Conservation (phyloP, 1,139 yeast species). For the Hyphopichia wangnamkhiaoensis region DNA sequence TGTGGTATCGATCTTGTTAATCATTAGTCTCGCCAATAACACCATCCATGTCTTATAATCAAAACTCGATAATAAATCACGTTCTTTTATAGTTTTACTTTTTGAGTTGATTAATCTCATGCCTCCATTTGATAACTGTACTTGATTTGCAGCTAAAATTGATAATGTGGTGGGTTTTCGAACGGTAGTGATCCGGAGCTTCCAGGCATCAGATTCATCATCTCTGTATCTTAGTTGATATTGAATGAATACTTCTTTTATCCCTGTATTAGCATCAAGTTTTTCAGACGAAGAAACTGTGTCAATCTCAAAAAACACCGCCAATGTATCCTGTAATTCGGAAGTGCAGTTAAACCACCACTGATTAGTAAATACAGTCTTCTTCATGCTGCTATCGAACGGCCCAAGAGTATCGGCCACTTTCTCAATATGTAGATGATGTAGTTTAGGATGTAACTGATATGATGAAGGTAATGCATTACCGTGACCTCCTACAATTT, state of each 20-base stretch:
- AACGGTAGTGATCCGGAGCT: slow-evolving; percentile 31
- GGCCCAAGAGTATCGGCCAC: slow-evolving; percentile 35
- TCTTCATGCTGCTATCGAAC: slow-evolving; percentile 33
- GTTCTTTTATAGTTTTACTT: slow-evolving; percentile 27
- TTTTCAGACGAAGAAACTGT: slow-evolving; percentile 25
- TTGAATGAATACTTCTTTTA: slow-evolving; percentile 29
- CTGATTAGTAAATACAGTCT: slow-evolving; percentile 35
- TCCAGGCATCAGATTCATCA: slow-evolving; percentile 17
- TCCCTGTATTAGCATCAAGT: slow-evolving; percentile 15
- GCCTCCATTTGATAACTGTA: slow-evolving; percentile 16
- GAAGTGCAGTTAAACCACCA: slow-evolving; percentile 32
- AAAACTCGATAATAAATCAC: slow-evolving; percentile 28
- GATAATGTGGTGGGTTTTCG: slow-evolving; percentile 32
- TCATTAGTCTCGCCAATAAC: slow-evolving; percentile 31
- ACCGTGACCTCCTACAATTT: slow-evolving; percentile 28
- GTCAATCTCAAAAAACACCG: slow-evolving; percentile 35
- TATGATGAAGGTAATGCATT: slow-evolving; percentile 38
- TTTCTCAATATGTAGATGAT: slow-evolving; percentile 25
- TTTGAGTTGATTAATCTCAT: slow-evolving; percentile 16
- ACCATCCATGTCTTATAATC: slow-evolving; percentile 33
- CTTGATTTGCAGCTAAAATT: slow-evolving; percentile 15
- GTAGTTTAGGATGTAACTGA: slow-evolving; percentile 20
- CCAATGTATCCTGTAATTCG: slow-evolving; percentile 22
- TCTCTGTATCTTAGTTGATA: slow-evolving; percentile 35
- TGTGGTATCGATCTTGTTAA: slow-evolving; percentile 35